Evolutionary conservation across 208 protist species (phyloP).

Genomic region (Novymonas esmeraldas): DNA sequence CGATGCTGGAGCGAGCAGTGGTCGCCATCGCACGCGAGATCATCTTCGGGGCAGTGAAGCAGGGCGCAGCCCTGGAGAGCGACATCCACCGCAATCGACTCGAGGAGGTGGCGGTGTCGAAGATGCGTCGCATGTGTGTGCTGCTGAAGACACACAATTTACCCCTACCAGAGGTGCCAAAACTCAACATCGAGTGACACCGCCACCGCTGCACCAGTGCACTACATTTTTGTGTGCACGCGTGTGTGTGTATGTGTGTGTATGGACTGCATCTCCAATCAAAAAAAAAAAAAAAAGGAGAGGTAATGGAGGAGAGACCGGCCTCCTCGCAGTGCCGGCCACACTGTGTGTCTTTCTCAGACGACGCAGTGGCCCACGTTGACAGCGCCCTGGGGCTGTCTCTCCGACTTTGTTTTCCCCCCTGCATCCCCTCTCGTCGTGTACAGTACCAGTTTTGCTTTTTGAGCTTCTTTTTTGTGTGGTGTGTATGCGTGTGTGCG

Average conservation of each 20-base stretch:
- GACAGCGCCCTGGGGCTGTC: no score
- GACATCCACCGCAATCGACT: constrained; percentile 32
- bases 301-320: no score
- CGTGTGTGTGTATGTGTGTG: constrained; percentile 5
- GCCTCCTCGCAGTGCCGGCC: background rate
- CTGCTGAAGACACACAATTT: constrained; percentile 58
- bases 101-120: constrained; percentile 37
- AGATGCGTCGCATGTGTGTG: constrained; percentile 74
- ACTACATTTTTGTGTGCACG: background rate
- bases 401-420: background rate
- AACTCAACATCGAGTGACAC: constrained; percentile 10
- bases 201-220: no score
- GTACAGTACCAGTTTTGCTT: background rate
- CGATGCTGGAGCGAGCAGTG: constrained; percentile 62
- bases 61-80: constrained; percentile 25
- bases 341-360: background rate
- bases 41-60: constrained; percentile 42
- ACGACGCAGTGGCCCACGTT: no score
- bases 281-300: no score
- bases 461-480: no score
- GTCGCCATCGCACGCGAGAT: constrained; percentile 52
- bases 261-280: no score
- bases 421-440: background rate
- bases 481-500: background rate
- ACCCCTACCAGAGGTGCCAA: constrained; percentile 51